A percentile compares a stretch with the other conserved stretches of the same genome.
These are phyloP conservation scores for Colletotrichum godetiae DNA, from an alignment of 2,329 filamentous ascomycete genomes.

Conservation along the genomic window DNA sequence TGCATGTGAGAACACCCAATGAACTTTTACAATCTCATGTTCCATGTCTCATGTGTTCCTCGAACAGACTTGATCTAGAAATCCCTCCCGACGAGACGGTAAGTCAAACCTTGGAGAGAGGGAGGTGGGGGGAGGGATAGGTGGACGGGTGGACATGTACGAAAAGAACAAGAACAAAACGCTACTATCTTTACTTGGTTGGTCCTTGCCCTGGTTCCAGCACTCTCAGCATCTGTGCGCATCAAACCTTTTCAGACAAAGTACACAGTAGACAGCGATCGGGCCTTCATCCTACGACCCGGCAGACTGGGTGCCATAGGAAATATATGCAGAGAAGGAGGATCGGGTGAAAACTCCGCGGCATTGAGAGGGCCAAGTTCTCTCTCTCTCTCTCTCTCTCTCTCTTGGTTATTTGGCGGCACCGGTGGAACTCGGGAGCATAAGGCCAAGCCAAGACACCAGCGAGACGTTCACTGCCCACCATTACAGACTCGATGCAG, in stretches of 20 bases:
- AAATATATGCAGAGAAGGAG: too few relatives aligned
- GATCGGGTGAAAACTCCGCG: background rate
- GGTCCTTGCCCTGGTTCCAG: too few relatives aligned
- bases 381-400: too few relatives aligned
- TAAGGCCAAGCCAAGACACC: background rate
- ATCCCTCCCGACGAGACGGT: background rate
- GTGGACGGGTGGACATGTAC: background rate
- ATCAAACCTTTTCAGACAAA: too few relatives aligned
- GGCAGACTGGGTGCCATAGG: background rate
- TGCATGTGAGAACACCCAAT: background rate
- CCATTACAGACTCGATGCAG: background rate
- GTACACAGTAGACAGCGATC: too few relatives aligned
- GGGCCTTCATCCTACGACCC: too few relatives aligned
- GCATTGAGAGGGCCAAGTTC: background rate
- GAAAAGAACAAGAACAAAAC: background rate
- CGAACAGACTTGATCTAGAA: background rate
- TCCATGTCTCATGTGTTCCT: background rate
- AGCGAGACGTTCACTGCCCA: background rate
- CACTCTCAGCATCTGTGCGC: too few relatives aligned
- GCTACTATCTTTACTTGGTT: too few relatives aligned
- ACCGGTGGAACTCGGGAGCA: background rate
- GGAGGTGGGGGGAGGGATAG: too few relatives aligned
- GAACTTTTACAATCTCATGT: too few relatives aligned
- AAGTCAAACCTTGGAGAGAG: background rate
- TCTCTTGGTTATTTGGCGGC: too few relatives aligned